A percentile compares a stretch with the other conserved stretches of the same genome.
Evolutionary conservation across 2,329 filamentous ascomycete genomes (phyloP).

Genomic region (Xylaria sp.): DNA sequence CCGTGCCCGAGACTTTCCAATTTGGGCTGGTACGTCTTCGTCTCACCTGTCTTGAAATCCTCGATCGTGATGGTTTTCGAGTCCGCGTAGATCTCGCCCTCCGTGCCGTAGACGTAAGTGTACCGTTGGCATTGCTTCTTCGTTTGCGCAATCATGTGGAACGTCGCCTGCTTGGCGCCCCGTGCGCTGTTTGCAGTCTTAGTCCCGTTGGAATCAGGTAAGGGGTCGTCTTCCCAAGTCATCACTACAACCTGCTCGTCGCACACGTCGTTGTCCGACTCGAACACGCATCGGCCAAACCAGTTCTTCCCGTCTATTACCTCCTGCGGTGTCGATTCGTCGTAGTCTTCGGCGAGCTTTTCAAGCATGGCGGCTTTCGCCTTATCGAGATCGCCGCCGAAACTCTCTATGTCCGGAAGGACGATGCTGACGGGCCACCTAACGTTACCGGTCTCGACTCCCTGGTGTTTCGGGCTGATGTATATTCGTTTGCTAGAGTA

Average conservation of each 20-base stretch:
- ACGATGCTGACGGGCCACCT: constrained; percentile 90
- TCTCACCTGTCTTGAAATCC: constrained; percentile 71
- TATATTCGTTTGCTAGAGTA: constrained; percentile 91
- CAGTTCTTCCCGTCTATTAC: constrained; percentile 69
- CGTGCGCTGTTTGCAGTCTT: constrained; percentile 52
- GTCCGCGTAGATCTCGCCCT: constrained; percentile 89
- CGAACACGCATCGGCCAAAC: constrained; percentile 97
- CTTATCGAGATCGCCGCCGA: constrained; percentile 58
- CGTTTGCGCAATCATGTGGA: constrained; percentile 95
- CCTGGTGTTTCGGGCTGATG: constrained; percentile 69
- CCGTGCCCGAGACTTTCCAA: constrained; percentile 72
- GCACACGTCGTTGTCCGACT: constrained; percentile 90
- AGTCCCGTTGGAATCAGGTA: constrained; percentile 40
- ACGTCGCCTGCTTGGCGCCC: constrained; percentile 83
- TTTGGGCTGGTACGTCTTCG: constrained; percentile 68
- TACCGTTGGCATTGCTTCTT: constrained; percentile 87
- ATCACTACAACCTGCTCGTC: constrained; percentile 94
- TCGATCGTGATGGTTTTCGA: constrained; percentile 79
- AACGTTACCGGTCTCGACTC: constrained; percentile 72
- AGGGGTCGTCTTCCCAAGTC: constrained; percentile 80
- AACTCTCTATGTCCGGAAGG: constrained; percentile 91
- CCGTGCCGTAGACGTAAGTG: constrained; percentile 85
- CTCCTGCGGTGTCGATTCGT: constrained; percentile 58
- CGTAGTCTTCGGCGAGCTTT: constrained; percentile 63
- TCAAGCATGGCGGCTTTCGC: constrained; percentile 54